These are phyloP conservation scores for Pyrus bretschneideri DNA, from an alignment of 306 rosid genomes.

Conservation along the genomic window DNA sequence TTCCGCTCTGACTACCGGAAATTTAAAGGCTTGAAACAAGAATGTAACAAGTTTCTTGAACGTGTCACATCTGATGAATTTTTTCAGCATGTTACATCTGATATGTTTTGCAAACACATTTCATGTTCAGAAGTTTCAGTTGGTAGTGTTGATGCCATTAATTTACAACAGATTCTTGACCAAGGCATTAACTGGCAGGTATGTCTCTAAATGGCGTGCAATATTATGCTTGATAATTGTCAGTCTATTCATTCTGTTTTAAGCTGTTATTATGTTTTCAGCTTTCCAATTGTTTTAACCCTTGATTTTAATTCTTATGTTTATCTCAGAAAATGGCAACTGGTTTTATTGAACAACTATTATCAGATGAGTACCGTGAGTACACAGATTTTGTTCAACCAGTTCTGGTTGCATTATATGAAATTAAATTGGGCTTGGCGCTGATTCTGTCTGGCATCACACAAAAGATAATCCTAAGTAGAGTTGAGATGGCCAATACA, in stretches of 20 bases:
- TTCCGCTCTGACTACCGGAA: slow-evolving; percentile 65
- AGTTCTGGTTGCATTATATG: slow-evolving; percentile 82
- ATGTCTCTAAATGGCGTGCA: background rate
- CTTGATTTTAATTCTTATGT: background rate
- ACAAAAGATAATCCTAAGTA: slow-evolving; percentile 30
- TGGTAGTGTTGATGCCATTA: no score
- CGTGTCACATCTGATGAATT: slow-evolving; percentile 36
- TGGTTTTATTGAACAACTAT: slow-evolving; percentile 47
- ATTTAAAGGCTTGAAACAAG: slow-evolving; percentile 57
- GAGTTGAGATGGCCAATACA: slow-evolving; percentile 29
- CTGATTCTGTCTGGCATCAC: slow-evolving; percentile 44
- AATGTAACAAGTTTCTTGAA: slow-evolving; percentile 61
- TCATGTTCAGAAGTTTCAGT: slow-evolving; percentile 25
- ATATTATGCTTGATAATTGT: background rate
- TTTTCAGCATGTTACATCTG: slow-evolving; percentile 34
- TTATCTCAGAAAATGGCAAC: slow-evolving; percentile 55
- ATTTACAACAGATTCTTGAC: slow-evolving; percentile 29
- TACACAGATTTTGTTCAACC: slow-evolving; percentile 76
- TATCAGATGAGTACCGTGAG: slow-evolving; percentile 36
- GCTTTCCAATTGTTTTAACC: background rate
- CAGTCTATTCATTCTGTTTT: background rate
- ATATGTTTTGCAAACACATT: slow-evolving; percentile 41
- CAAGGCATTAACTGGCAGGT: slow-evolving; percentile 73
- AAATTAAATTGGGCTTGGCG: slow-evolving; percentile 80
- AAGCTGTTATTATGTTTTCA: no score